Percentiles rank a stretch among this genome's conserved stretches.
These are phyloP conservation scores for Lipomyces anomalus DNA, from an alignment of 805 yeast species.

Conservation along the genomic window DNA sequence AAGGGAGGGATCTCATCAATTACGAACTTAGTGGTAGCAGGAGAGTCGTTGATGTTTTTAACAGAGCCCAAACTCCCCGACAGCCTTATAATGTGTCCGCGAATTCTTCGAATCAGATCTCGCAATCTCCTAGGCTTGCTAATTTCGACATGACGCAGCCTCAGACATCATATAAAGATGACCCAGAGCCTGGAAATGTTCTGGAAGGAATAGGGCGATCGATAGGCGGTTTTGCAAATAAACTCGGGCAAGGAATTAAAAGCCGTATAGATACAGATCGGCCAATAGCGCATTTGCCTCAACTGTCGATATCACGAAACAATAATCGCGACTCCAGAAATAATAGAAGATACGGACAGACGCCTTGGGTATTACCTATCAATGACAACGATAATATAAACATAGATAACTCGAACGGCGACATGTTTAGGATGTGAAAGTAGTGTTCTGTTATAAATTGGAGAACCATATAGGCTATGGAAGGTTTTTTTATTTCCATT, in stretches of 20 bases:
- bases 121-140: not conserved
- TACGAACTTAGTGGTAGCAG: slow-evolving; percentile 13
- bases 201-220: slow-evolving; percentile 1
- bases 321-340: too few species aligned
- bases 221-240: not conserved
- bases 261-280: not conserved
- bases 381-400: too few species aligned
- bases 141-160: not conserved
- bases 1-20: slow-evolving; percentile 24
- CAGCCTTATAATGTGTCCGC: too few species aligned
- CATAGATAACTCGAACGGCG: too few species aligned
- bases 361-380: too few species aligned
- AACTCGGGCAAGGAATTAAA: not conserved
- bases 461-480: too few species aligned
- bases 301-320: not conserved
- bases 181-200: not conserved
- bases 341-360: not conserved
- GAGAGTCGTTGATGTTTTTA: not conserved
- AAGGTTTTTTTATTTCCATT: too few species aligned
- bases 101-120: not conserved
- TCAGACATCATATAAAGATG: not conserved
- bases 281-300: not conserved
- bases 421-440: too few species aligned
- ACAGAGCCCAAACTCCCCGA: not conserved
- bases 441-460: too few species aligned